Evolutionary conservation across 306 rosid genomes (phyloP).

Genomic region (Vigna hirtella): DNA sequence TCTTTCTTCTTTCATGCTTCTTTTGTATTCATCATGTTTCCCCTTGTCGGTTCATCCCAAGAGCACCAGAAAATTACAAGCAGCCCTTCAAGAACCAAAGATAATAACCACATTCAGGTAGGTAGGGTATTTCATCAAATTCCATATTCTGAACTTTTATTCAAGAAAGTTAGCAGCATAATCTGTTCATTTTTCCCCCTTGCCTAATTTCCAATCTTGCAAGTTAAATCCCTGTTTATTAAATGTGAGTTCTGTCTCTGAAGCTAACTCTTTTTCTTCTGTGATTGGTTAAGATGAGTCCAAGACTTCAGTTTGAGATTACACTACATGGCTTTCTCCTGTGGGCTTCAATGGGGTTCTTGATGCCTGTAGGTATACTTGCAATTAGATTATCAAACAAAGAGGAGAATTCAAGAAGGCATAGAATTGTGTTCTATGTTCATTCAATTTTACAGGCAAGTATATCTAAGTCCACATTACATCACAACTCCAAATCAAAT

Average conservation of each 20-base stretch:
- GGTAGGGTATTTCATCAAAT: slow-evolving; percentile 40
- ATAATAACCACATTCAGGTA: slow-evolving; percentile 43
- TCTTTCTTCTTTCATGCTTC: slow-evolving; percentile 52
- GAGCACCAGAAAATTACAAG: slow-evolving; percentile 43
- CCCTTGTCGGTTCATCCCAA: slow-evolving; percentile 57
- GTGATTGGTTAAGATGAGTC: slow-evolving; percentile 54
- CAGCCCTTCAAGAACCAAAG: slow-evolving; percentile 43
- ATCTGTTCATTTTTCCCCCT: not conserved
- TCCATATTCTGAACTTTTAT: slow-evolving; percentile 12
- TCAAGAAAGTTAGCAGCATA: not conserved
- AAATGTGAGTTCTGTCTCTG: not conserved
- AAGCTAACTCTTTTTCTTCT: slow-evolving; percentile 16
- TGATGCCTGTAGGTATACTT: slow-evolving; percentile 89
- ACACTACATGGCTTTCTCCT: slow-evolving; percentile 84
- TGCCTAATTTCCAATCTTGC: not conserved
- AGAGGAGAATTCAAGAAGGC: slow-evolving; percentile 67
- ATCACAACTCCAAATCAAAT: slow-evolving; percentile 5
- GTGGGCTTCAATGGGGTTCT: slow-evolving; percentile 95
- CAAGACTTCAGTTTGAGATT: slow-evolving; percentile 62
- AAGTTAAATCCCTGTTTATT: not conserved
- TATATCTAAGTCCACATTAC: slow-evolving; percentile 28
- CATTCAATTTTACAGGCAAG: slow-evolving; percentile 85
- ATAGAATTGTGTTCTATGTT: slow-evolving; percentile 62
- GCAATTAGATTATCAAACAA: slow-evolving; percentile 70
- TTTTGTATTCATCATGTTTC: slow-evolving; percentile 52